These are phyloP conservation scores for Globisporangium echinulatum DNA, from an alignment of 352 stramenopile species.

Conservation along the genomic window DNA sequence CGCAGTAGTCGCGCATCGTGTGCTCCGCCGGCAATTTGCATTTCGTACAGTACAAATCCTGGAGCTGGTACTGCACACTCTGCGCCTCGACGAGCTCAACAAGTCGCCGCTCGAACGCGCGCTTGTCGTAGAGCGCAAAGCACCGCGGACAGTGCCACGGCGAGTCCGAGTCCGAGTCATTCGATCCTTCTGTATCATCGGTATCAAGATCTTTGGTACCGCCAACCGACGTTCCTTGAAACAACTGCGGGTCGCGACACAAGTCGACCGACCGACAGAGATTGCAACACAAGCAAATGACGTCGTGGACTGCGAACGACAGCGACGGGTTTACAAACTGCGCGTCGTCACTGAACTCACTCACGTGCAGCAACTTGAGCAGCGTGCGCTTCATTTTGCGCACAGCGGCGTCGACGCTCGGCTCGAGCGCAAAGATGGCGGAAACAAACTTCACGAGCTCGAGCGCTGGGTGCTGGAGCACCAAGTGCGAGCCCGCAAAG, in stretches of 20 bases:
- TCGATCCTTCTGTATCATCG: too few species aligned
- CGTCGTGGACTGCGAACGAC: conserved; percentile 94
- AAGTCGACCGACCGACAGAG: conserved; percentile 95
- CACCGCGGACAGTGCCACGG: conserved; percentile 92
- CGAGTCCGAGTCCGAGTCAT: conserved; percentile 1
- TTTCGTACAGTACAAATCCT: conserved; percentile 84
- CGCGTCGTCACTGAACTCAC: conserved; percentile 73
- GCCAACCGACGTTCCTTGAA: conserved; percentile 56
- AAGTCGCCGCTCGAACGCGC: conserved; percentile 86
- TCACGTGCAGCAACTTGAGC: conserved; percentile 74
- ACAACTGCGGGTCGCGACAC: conserved; percentile 89
- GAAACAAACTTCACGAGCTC: conserved; percentile 97
- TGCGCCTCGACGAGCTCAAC: conserved; percentile 86
- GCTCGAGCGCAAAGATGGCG: conserved; percentile 91
- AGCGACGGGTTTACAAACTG: conserved; percentile 93
- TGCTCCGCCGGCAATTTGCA: conserved; percentile 67
- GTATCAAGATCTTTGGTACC: conserved; percentile 4
- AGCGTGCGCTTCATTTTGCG: conserved; percentile 89
- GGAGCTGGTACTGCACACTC: conserved; percentile 90
- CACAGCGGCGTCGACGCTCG: conserved; percentile 86
- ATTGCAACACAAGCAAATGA: conserved; percentile 96
- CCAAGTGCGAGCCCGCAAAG: conserved; percentile 81
- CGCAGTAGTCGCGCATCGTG: conserved; percentile 75
- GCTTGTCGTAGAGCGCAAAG: conserved; percentile 86
- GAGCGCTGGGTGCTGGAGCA: conserved; percentile 85